phyloP scores from a whole-genome alignment of 306 rosid genomes.

The Quercus glauca region DNA sequence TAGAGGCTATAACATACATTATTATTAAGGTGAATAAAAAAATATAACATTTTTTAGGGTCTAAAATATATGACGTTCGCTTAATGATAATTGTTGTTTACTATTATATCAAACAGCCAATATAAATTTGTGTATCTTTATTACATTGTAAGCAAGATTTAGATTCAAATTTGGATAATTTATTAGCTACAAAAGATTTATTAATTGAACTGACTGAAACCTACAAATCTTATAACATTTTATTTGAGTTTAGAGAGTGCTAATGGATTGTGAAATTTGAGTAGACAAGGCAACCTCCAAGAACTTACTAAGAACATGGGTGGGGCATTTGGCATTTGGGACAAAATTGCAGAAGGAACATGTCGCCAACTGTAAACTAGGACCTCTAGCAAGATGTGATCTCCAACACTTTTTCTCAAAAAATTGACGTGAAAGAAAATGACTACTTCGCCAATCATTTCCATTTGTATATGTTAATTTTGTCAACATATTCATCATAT shows the following conservation, averaged over 20 bases:
- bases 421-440: conserved; percentile 16
- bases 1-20: not conserved
- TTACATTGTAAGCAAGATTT: too few relatives aligned
- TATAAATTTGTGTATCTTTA: too few relatives aligned
- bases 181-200: too few relatives aligned
- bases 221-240: too few relatives aligned
- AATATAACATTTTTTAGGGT: not conserved
- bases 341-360: conserved; percentile 27
- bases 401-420: conserved; percentile 17
- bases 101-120: too few relatives aligned
- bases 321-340: conserved; percentile 8
- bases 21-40: not conserved
- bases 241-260: not conserved
- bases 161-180: too few relatives aligned
- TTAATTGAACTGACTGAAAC: too few relatives aligned
- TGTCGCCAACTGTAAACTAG: conserved; percentile 23
- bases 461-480: not conserved
- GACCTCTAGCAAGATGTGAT: not conserved
- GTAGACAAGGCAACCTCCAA: conserved; percentile 25
- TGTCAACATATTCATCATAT: not conserved
- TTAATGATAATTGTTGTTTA: too few relatives aligned
- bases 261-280: not conserved
- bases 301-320: conserved; percentile 37
- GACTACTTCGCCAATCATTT: not conserved
- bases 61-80: too few relatives aligned